These are phyloP conservation scores for Bassia scoparia DNA, from an alignment of 148 eudicot genomes.

Conservation along the genomic window DNA sequence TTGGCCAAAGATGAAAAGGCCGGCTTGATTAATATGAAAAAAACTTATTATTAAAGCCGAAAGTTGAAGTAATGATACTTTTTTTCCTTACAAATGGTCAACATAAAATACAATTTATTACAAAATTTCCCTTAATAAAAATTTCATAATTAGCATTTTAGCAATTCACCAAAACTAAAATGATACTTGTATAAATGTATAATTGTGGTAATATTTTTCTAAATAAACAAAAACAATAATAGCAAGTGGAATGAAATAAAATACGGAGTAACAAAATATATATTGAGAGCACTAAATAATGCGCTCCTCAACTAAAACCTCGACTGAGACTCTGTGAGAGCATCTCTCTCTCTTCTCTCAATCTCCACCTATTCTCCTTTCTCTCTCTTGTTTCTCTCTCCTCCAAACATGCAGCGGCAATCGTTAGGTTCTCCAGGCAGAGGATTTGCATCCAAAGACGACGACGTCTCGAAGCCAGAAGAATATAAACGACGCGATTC, in stretches of 20 bases:
- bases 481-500: conserved; percentile 33
- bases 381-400: conserved; percentile 19
- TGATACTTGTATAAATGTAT: too few relatives aligned
- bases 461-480: conserved; percentile 21
- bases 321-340: conserved; percentile 10
- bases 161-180: too few relatives aligned
- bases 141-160: too few relatives aligned
- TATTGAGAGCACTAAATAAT: neutral
- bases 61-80: too few relatives aligned
- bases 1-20: too few relatives aligned
- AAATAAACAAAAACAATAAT: neutral
- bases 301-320: conserved; percentile 17
- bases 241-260: neutral
- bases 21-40: too few relatives aligned
- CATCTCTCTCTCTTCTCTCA: conserved; percentile 16
- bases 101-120: too few relatives aligned
- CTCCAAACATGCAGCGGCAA: conserved; percentile 54
- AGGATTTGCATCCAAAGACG: conserved; percentile 11
- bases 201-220: too few relatives aligned
- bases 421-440: conserved; percentile 53
- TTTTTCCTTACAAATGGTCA: too few relatives aligned
- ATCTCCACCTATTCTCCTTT: conserved; percentile 4
- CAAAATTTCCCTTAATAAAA: too few relatives aligned
- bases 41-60: too few relatives aligned
- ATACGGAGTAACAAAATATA: neutral